These are phyloP conservation scores for Scheffersomyces cryptocercus DNA, from an alignment of 1,139 yeast genomes.

Conservation along the genomic window DNA sequence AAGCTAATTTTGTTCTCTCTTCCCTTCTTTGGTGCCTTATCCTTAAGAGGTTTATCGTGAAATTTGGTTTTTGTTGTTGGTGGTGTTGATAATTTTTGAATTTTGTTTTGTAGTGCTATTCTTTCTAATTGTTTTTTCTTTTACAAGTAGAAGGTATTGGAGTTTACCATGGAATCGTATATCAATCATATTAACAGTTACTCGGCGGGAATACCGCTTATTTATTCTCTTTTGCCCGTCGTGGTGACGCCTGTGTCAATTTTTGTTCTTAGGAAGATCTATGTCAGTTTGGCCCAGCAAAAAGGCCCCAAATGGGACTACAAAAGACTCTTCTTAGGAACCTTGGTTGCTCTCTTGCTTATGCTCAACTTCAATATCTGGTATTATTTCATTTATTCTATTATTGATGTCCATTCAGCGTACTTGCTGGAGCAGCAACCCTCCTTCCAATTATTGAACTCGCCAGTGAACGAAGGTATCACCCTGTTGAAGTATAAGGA, in stretches of 20 bases:
- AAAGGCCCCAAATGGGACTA: not conserved
- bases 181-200: not conserved
- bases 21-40: too few species aligned
- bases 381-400: not conserved
- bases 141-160: too few species aligned
- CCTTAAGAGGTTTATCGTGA: too few species aligned
- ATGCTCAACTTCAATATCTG: not conserved
- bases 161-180: too few species aligned
- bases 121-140: too few species aligned
- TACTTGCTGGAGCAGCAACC: not conserved
- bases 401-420: not conserved
- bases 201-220: not conserved
- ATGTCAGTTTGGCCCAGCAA: not conserved
- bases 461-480: constrained; percentile 1
- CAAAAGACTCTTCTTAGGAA: not conserved
- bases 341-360: not conserved
- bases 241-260: not conserved
- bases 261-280: not conserved
- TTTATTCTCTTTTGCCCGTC: not conserved
- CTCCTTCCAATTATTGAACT: not conserved
- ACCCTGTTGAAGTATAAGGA: constrained; percentile 4
- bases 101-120: too few species aligned
- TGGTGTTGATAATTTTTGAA: too few species aligned
- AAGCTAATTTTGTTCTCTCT: too few species aligned
- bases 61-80: too few species aligned